Evolutionary conservation across 768 basidiomycete species (phyloP).

Genomic region (Agrocybe praecox): DNA sequence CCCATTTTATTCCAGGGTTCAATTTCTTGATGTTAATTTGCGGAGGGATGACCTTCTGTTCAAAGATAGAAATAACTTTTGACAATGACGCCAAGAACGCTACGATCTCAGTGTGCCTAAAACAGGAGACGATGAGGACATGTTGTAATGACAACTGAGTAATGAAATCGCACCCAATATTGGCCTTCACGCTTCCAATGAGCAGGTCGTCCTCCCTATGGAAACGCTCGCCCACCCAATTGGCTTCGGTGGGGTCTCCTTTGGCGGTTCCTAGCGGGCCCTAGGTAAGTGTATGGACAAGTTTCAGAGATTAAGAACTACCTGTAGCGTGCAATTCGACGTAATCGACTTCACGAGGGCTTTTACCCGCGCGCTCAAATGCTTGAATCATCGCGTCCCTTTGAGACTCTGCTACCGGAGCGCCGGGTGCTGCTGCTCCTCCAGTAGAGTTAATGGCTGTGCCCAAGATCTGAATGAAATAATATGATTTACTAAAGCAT

Average conservation of each 20-base stretch:
- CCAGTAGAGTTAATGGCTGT: conserved; percentile 41
- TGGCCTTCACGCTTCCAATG: conserved; percentile 48
- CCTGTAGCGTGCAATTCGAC: conserved; percentile 56
- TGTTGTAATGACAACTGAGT: neutral
- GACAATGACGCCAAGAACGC: conserved; percentile 47
- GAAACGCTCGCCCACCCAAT: conserved; percentile 44
- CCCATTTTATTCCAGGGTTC: conserved; percentile 43
- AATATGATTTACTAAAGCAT: neutral
- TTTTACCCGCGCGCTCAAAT: conserved; percentile 29
- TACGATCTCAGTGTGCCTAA: conserved; percentile 40
- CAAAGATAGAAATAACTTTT: conserved; percentile 43
- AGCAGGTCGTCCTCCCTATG: conserved; percentile 31
- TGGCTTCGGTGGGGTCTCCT: conserved; percentile 54
- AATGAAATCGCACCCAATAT: conserved; percentile 38
- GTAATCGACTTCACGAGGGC: conserved; percentile 45
- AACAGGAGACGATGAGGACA: conserved; percentile 1
- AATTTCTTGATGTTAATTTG: conserved; percentile 34
- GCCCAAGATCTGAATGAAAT: conserved; percentile 35
- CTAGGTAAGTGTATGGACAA: neutral
- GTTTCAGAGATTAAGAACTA: conserved; percentile 1
- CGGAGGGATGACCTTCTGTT: conserved; percentile 37
- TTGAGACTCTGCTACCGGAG: conserved; percentile 40
- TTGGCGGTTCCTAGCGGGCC: conserved; percentile 32
- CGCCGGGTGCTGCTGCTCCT: conserved; percentile 34
- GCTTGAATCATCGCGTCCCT: conserved; percentile 37